These are phyloP conservation scores for Quillaja saponaria DNA, from an alignment of 306 rosid species.

Conservation along the genomic window DNA sequence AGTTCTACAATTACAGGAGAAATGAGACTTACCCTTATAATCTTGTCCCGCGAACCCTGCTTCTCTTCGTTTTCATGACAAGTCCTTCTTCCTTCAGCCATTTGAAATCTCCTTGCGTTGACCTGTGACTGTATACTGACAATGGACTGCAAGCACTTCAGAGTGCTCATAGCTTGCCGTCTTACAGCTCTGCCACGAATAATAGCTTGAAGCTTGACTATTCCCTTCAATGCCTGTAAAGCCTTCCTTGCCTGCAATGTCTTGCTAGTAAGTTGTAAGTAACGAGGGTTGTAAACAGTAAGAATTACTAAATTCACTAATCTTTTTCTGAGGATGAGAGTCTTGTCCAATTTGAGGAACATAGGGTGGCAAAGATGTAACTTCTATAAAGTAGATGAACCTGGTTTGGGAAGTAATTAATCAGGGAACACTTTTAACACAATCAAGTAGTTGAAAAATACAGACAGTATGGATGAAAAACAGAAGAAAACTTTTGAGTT, in stretches of 20 bases:
- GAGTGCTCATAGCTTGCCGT: conserved; percentile 82
- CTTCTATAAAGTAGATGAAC: background rate
- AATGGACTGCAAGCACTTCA: conserved; percentile 84
- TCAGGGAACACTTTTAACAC: background rate
- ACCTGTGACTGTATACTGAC: conserved; percentile 74
- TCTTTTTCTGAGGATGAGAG: background rate
- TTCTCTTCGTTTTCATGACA: conserved; percentile 42
- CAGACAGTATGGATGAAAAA: no score
- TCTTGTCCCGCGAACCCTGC: conserved; percentile 55
- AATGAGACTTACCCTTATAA: conserved; percentile 54
- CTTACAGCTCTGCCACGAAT: conserved; percentile 90
- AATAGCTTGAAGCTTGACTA: conserved; percentile 93
- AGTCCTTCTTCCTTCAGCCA: conserved; percentile 41
- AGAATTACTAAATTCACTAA: conserved; percentile 3
- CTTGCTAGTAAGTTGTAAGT: conserved; percentile 28
- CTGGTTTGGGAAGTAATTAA: background rate
- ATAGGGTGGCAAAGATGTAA: background rate
- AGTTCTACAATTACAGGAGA: no score
- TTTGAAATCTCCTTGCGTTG: conserved; percentile 64
- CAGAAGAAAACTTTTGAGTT: no score
- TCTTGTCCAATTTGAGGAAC: background rate
- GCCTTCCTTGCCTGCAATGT: conserved; percentile 82
- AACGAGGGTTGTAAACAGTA: background rate
- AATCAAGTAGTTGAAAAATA: no score
- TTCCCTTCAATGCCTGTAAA: conserved; percentile 84